Evolutionary conservation across 1,139 yeast genomes (phyloP).

Genomic region (Saccharomyces hybrid): DNA sequence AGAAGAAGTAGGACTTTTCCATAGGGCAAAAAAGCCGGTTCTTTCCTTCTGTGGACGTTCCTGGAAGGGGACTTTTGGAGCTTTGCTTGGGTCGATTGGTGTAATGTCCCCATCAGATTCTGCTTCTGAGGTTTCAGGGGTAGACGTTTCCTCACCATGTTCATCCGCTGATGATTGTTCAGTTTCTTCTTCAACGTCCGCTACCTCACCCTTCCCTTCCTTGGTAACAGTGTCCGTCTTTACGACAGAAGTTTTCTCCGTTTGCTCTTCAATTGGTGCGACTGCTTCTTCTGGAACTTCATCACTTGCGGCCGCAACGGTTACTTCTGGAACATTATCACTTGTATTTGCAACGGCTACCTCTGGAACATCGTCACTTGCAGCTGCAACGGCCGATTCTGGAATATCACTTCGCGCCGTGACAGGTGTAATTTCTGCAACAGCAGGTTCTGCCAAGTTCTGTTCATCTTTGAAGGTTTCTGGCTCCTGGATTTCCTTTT

Average conservation of each 20-base stretch:
- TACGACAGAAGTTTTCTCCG: not conserved
- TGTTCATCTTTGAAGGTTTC: not conserved
- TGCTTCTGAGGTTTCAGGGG: constrained; percentile 2
- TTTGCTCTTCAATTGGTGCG: constrained; percentile 1
- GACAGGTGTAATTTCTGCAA: too few species aligned
- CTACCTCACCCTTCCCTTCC: not conserved
- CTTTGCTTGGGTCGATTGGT: constrained; percentile 14
- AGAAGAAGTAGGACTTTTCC: not conserved
- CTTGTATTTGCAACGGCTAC: not conserved
- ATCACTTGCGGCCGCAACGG: too few species aligned
- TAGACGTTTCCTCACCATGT: constrained; percentile 1
- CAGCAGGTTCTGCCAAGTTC: not conserved
- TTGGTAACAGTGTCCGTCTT: not conserved
- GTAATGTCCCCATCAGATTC: constrained; percentile 5
- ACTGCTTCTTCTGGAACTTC: too few species aligned
- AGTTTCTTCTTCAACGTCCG: not conserved
- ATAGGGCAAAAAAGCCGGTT: constrained; percentile 1
- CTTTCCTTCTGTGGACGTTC: constrained; percentile 3
- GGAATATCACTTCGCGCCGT: too few species aligned
- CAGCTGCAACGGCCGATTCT: too few species aligned
- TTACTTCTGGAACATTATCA: constrained; percentile 1
- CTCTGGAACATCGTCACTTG: too few species aligned
- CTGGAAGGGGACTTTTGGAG: constrained; percentile 20
- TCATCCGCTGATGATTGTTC: not conserved
- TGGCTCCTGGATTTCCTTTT: not conserved